A percentile compares a stretch with the other conserved stretches of the same genome.
These are phyloP conservation scores for Byssothecium circinans DNA, from an alignment of 2,329 filamentous ascomycete genomes.

Conservation along the genomic window DNA sequence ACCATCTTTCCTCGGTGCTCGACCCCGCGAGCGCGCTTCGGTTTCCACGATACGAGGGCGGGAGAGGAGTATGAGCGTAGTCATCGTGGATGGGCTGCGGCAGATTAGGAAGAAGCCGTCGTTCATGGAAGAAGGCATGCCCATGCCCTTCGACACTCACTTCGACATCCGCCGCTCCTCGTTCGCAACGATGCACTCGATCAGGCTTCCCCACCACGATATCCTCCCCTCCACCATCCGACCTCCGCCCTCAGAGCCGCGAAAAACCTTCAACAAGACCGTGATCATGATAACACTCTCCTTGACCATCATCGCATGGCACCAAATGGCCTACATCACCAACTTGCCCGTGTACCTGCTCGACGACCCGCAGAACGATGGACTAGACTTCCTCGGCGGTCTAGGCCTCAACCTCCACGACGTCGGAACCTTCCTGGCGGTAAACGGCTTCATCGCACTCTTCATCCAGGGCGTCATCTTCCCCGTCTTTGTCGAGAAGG, in stretches of 20 bases:
- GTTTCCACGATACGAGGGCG: conserved; percentile 28
- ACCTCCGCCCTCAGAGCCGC: conserved; percentile 12
- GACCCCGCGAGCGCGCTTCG: conserved; percentile 33
- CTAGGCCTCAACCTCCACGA: conserved; percentile 66
- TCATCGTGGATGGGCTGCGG: conserved; percentile 34
- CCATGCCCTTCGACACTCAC: conserved; percentile 32
- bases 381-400: conserved; percentile 57
- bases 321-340: conserved; percentile 87
- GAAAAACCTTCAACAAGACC: conserved; percentile 59
- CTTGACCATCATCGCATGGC: conserved; percentile 86
- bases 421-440: conserved; percentile 67
- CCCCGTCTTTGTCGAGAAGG: conserved; percentile 62
- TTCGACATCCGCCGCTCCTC: conserved; percentile 42
- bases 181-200: conserved; percentile 43
- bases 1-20: conserved; percentile 18
- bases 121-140: conserved; percentile 42
- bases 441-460: conserved; percentile 72
- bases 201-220: conserved; percentile 31
- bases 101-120: conserved; percentile 40
- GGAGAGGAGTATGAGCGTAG: conserved; percentile 31
- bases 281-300: conserved; percentile 79
- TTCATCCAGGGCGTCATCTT: conserved; percentile 75
- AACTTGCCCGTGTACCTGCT: conserved; percentile 90
- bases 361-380: conserved; percentile 57
- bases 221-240: conserved; percentile 21